These are phyloP conservation scores for Alternaria hordeiaustralica DNA, from an alignment of 2,329 filamentous ascomycete species.

Conservation along the genomic window DNA sequence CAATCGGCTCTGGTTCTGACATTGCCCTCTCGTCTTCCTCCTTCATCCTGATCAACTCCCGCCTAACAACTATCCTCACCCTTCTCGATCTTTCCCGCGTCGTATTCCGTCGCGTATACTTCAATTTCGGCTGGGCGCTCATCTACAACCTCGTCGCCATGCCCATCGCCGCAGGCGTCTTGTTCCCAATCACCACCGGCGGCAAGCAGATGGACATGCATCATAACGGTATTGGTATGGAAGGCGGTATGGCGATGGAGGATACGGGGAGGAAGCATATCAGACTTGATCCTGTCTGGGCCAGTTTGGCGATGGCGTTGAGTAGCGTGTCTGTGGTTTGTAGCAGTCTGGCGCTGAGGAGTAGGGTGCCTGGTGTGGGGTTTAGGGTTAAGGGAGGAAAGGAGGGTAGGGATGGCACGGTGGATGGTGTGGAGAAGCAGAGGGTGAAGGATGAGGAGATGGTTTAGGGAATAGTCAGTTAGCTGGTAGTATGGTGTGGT, in stretches of 20 bases:
- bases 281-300: constrained; percentile 80
- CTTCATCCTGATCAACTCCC: constrained; percentile 78
- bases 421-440: neutral
- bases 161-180: constrained; percentile 79
- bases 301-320: constrained; percentile 87
- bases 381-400: constrained; percentile 39
- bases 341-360: constrained; percentile 77
- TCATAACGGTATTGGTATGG: constrained; percentile 39
- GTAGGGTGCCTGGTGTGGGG: constrained; percentile 51
- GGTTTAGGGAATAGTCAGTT: neutral
- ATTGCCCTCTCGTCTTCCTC: constrained; percentile 82
- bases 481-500: neutral
- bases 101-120: constrained; percentile 78
- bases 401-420: neutral
- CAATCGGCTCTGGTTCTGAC: constrained; percentile 80
- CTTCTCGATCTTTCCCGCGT: constrained; percentile 73
- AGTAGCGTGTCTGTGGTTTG: constrained; percentile 88
- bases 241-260: constrained; percentile 47
- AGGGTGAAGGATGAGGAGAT: neutral
- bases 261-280: constrained; percentile 60
- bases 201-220: constrained; percentile 55
- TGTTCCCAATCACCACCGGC: constrained; percentile 66
- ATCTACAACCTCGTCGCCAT: constrained; percentile 81
- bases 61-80: constrained; percentile 73
- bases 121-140: constrained; percentile 87